phyloP scores from a whole-genome alignment of 371 early-diverging fungal genomes.

The Rhizopus sp. region DNA sequence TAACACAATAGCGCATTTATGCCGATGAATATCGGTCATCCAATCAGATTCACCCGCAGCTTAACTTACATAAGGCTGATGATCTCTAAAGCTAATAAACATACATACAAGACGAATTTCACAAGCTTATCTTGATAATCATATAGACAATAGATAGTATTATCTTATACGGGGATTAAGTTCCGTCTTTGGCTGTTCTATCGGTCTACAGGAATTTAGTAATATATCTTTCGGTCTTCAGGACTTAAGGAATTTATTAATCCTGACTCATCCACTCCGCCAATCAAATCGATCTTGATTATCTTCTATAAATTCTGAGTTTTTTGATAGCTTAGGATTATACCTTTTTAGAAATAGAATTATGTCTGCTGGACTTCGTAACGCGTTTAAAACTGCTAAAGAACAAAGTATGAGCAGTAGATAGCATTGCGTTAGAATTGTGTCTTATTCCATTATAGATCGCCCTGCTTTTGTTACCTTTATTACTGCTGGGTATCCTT shows the following conservation, averaged over 20 bases:
- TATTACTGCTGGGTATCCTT: slow-evolving; percentile 92
- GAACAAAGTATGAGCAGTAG: slow-evolving; percentile 37
- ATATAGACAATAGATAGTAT: too few species aligned
- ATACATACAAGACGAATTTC: too few species aligned
- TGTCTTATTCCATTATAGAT: slow-evolving; percentile 36
- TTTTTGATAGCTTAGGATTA: background rate
- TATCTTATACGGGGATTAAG: too few species aligned
- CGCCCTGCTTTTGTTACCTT: slow-evolving; percentile 93
- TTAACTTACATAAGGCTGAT: too few species aligned
- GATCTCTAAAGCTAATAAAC: too few species aligned
- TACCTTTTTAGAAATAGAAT: slow-evolving; percentile 5
- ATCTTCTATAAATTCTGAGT: background rate
- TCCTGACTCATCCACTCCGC: slow-evolving; percentile 17
- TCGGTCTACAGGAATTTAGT: slow-evolving; percentile 8
- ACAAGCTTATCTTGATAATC: too few species aligned
- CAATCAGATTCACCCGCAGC: too few species aligned
- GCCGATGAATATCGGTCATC: too few species aligned
- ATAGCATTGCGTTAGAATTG: background rate
- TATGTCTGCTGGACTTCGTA: slow-evolving; percentile 50
- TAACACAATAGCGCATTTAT: too few species aligned
- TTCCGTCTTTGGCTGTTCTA: background rate
- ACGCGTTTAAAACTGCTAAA: slow-evolving; percentile 45
- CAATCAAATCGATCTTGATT: slow-evolving; percentile 7
- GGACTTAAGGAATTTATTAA: slow-evolving; percentile 14
- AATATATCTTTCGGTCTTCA: slow-evolving; percentile 8